Conservation (phyloP, 1,139 yeast genomes). For the Scheffersomyces titani region DNA sequence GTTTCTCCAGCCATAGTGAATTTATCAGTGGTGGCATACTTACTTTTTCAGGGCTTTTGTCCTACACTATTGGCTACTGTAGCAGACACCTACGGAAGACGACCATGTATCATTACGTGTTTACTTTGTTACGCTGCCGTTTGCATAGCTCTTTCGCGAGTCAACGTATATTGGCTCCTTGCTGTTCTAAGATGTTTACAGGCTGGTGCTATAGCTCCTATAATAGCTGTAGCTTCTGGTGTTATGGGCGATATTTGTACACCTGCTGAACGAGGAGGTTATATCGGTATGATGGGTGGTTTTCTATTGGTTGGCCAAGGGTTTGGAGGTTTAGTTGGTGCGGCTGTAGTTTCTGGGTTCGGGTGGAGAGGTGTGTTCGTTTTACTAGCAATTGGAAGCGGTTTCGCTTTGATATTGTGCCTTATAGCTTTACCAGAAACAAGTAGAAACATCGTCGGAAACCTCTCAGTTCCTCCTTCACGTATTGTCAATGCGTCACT, state of each 20-base stretch:
- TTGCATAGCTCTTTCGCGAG: conserved; percentile 27
- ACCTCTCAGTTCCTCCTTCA: conserved; percentile 55
- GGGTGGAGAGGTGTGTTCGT: conserved; percentile 80
- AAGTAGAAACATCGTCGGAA: conserved; percentile 65
- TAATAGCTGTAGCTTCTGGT: conserved; percentile 67
- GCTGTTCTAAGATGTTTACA: conserved; percentile 62
- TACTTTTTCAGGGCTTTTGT: conserved; percentile 63
- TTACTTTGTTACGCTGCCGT: conserved; percentile 16
- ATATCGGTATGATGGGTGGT: conserved; percentile 63
- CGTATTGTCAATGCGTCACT: conserved; percentile 45
- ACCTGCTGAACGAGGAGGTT: conserved; percentile 62
- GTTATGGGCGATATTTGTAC: conserved; percentile 68
- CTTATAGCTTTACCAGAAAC: conserved; percentile 68
- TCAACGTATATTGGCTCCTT: conserved; percentile 26
- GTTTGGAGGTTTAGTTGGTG: conserved; percentile 76
- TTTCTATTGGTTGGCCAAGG: conserved; percentile 72
- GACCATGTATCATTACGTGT: conserved; percentile 43
- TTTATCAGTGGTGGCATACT: conserved; percentile 68
- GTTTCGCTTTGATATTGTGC: conserved; percentile 36
- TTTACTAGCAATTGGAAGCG: conserved; percentile 66
- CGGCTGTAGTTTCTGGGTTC: conserved; percentile 57
- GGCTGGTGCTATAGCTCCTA: conserved; percentile 70
- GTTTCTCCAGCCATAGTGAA: conserved; percentile 59
- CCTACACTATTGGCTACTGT: conserved; percentile 34
- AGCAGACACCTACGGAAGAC: conserved; percentile 68